A percentile compares a stretch with the other conserved stretches of the same genome.
Conservation (phyloP, 75 land plant genomes). For the Cupressus sempervirens region DNA sequence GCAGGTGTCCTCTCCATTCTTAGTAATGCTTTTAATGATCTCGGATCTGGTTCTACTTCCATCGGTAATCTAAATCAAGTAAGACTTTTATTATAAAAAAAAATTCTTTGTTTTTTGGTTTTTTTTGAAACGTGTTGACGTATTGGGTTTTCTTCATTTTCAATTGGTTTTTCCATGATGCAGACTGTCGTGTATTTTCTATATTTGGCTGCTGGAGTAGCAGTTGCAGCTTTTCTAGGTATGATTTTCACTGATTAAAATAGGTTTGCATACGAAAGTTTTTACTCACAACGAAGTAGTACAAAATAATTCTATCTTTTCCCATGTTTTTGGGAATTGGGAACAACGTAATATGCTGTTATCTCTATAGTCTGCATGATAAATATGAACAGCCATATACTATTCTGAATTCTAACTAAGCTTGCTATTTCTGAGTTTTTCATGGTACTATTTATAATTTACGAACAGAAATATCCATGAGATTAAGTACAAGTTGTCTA, state of each 20-base stretch:
- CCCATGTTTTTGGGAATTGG: no score
- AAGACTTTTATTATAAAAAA: no score
- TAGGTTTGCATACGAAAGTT: neutral
- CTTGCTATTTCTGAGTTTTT: neutral
- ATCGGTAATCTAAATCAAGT: neutral
- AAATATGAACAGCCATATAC: no score
- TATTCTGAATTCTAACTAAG: neutral
- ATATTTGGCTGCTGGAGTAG: conserved; percentile 27
- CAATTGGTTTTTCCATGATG: neutral
- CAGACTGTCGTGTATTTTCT: conserved; percentile 22
- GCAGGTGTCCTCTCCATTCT: conserved; percentile 30
- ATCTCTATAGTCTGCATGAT: no score
- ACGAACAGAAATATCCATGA: no score
- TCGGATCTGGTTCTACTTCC: conserved; percentile 21
- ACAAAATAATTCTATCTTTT: no score
- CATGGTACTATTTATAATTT: neutral
- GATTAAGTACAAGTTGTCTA: no score
- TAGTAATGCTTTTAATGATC: conserved; percentile 25
- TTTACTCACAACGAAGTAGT: neutral
- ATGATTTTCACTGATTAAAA: neutral
- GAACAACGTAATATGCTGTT: no score
- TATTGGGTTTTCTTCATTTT: neutral
- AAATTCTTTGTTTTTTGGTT: neutral
- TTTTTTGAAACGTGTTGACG: neutral
- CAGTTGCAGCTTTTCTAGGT: conserved; percentile 32